Base-by-base conservation (phyloP, 2,329 filamentous ascomycete species). In the Epichloe scottii region DNA sequence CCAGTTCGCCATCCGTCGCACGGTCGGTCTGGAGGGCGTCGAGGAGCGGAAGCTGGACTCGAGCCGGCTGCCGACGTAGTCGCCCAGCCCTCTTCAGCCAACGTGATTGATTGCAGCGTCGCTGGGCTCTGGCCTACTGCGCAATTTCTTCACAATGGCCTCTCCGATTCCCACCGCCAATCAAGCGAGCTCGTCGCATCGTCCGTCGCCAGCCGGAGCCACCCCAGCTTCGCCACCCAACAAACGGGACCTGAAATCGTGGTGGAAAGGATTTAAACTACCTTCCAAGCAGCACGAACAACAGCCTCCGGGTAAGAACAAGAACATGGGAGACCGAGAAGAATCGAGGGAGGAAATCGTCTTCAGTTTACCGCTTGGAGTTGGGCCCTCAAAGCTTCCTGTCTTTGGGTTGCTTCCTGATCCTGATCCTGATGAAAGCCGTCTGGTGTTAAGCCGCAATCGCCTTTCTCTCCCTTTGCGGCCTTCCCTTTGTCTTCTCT, bases 201-300 rank as follows among this genome's bases (percentile, higher is more conserved):
- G 57, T 45, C 50, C 54, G 40, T 51, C 59, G 21, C 55, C 59
- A 45, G 57, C 60, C 19, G 57, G 59, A 49, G 60, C 67, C 64
- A 68, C 70, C 68, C 62, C 75, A 65, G 64, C 76, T 65, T 89
- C 87, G 41, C 87, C 87, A 51, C 88, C 88, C 33, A 88, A 82
- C 58, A 94, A 86, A 72, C 82, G 88, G 66, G 89, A 95, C 66
- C 75, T 97, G 59, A 86, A 89, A 60, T 94, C 87, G 54, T 98
- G 93, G 93, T 97, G 93, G 93, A 95, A 89, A 70, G 83, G 84
- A 61, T 97, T 98, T 72, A 93, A 93, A 71, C 79, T 86, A 50
- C 73, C 77, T 44, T 69, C 74, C 38, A 80, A 75, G 61, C 73
- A 75, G 53, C 74, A 79, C 51, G 78, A 82, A 57, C 48, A 82